A percentile compares a stretch with the other conserved stretches of the same genome.
Evolutionary conservation across 495 filamentous ascomycete species (phyloP).

Genomic region (Hypomontagnella submonticulosa): DNA sequence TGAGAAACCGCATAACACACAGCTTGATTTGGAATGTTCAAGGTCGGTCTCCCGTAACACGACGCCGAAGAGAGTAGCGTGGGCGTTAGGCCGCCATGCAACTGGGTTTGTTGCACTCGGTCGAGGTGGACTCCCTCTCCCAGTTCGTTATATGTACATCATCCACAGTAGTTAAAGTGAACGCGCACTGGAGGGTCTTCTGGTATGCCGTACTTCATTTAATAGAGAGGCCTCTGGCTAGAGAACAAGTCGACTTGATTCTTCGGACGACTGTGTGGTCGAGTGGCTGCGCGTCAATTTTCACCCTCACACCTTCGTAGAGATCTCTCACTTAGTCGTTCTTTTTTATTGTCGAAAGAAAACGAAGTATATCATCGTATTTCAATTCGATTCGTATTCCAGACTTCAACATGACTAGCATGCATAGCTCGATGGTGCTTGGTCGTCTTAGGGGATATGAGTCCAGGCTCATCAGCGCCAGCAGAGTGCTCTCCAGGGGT

Average conservation of each 20-base stretch:
- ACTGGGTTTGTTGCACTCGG: background rate
- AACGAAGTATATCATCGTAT: background rate
- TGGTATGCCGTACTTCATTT: conserved; percentile 5
- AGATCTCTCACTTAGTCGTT: background rate
- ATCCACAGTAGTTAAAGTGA: too few species aligned
- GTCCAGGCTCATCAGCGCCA: background rate
- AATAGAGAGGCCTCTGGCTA: conserved; percentile 19
- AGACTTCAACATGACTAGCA: conserved; percentile 7
- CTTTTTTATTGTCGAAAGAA: conserved; percentile 7
- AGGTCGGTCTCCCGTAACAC: conserved; percentile 2
- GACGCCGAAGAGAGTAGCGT: background rate
- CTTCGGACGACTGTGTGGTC: conserved; percentile 1
- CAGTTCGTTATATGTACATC: conserved; percentile 2
- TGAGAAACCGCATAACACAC: conserved; percentile 1
- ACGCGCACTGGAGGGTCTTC: background rate
- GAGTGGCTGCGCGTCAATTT: background rate
- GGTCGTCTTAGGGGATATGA: background rate
- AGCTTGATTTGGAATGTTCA: background rate
- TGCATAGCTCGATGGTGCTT: background rate
- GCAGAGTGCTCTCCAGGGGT: conserved; percentile 47
- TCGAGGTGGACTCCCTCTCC: conserved; percentile 5
- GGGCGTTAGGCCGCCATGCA: conserved; percentile 14
- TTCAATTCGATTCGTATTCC: background rate
- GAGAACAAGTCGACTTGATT: background rate
- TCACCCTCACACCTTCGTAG: background rate